Base-by-base conservation (phyloP, 495 filamentous ascomycete genomes). In the Aspergillus avenaceus region DNA sequence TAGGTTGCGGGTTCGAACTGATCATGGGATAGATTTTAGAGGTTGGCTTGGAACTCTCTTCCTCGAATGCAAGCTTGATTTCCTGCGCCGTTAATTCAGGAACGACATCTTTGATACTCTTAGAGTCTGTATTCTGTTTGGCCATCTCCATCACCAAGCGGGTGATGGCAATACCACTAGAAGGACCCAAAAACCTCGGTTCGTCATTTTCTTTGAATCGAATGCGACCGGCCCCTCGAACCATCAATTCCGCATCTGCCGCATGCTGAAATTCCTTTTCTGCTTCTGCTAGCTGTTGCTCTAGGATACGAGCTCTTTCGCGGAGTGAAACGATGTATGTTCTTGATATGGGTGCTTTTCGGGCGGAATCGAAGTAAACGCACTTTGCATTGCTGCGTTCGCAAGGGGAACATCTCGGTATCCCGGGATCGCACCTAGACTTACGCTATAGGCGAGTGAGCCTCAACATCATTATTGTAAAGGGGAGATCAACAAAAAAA, bases 61-160 rank as follows among this genome's bases (percentile, higher is more conserved):
- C 59, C 13, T 67, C 63, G 52, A 83, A 83, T 5, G 72, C 70
- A 0, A 75, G 77, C 48, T 80, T 80, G 52, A 84, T 82, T 50
- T 77, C 72, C 54, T 75, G 72, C 32, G 78, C 80, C 23, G 72
- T 74, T 29, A 86, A 74, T 50, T 86, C 84, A 5, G 89, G 84
- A n/a, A 93, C 82, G 23, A 97, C 81, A 59, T 95, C 89, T 45
- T 87, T 84, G 68, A 96, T 95, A 50, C 82, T 87, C 64, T 87
- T 88, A 3, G 86, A 82, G 50, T 88, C 84, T 25, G 86, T 91
- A 53, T 88, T 90, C 50, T 87, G 84, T 60, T 92, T 97, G 38
- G 91, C 91, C 59, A 95, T 82, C 62, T 96, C 90, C 84, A 97
- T 95, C 23, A 97, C 87, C 58, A 97, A 71, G 27, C 91, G 82